Conservation (phyloP, 208 protist genomes). For the Trypanosoma rangeli region DNA sequence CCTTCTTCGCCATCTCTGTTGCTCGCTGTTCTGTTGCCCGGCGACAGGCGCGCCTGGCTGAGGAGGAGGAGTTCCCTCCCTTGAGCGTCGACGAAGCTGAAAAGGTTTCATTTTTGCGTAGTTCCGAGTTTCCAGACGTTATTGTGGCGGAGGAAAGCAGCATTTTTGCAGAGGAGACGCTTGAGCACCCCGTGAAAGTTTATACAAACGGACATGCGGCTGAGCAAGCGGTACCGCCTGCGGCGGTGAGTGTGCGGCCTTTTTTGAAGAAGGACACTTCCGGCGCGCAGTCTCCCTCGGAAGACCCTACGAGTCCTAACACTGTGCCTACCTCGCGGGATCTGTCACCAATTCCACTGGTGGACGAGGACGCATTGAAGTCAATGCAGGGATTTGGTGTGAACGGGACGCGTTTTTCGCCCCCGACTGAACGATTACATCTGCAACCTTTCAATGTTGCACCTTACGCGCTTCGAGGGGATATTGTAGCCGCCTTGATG, state of each 20-base stretch:
- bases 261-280: neutral
- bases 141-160: neutral
- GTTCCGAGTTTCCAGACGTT: neutral
- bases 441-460: neutral
- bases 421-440: neutral
- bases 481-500: slow-evolving; percentile 53
- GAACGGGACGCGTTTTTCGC: neutral
- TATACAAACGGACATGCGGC: neutral
- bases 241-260: neutral
- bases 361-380: slow-evolving; percentile 14
- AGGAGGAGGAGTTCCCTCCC: slow-evolving; percentile 5
- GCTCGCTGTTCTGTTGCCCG: slow-evolving; percentile 20
- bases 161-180: neutral
- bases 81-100: slow-evolving; percentile 4
- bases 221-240: neutral
- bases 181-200: neutral
- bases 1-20: slow-evolving; percentile 39
- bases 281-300: slow-evolving; percentile 2
- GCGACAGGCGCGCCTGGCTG: slow-evolving; percentile 11
- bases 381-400: neutral
- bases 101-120: neutral
- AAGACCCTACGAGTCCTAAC: slow-evolving; percentile 16
- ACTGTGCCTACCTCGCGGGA: slow-evolving; percentile 25
- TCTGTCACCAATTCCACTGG: slow-evolving; percentile 18
- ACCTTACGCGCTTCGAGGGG: slow-evolving; percentile 40